Percentiles rank a stretch among this genome's conserved stretches.
These are phyloP conservation scores for Aureobasidium musti DNA, from an alignment of 2,329 filamentous ascomycete species.

Conservation along the genomic window DNA sequence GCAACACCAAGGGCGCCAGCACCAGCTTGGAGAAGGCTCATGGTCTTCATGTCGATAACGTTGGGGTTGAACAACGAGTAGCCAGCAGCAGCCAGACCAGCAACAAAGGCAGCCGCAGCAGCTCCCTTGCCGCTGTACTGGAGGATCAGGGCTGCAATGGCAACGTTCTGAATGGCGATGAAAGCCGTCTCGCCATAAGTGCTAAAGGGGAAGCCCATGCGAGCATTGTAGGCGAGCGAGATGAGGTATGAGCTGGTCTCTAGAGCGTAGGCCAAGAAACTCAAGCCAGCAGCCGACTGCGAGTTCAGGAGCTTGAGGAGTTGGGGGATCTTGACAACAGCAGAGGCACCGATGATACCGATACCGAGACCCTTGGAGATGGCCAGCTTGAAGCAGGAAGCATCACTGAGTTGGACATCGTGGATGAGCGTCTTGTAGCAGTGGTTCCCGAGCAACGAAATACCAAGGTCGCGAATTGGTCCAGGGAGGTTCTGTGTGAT, in stretches of 20 bases:
- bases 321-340: slow-evolving; percentile 95
- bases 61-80: slow-evolving; percentile 69
- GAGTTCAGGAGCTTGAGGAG: slow-evolving; percentile 87
- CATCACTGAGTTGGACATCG: slow-evolving; percentile 75
- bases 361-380: slow-evolving; percentile 92
- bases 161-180: slow-evolving; percentile 88
- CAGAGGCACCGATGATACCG: slow-evolving; percentile 85
- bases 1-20: slow-evolving; percentile 81
- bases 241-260: slow-evolving; percentile 89
- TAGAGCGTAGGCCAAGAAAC: slow-evolving; percentile 87
- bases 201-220: slow-evolving; percentile 90
- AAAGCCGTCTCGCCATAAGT: slow-evolving; percentile 94
- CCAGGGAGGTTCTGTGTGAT: slow-evolving; percentile 59
- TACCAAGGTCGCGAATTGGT: slow-evolving; percentile 71
- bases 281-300: slow-evolving; percentile 78
- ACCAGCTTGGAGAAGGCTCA: slow-evolving; percentile 78
- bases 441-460: slow-evolving; percentile 72
- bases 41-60: slow-evolving; percentile 64
- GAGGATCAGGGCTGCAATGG: slow-evolving; percentile 83
- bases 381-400: slow-evolving; percentile 81
- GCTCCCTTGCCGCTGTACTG: slow-evolving; percentile 71
- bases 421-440: slow-evolving; percentile 88
- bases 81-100: slow-evolving; percentile 67
- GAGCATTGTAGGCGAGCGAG: slow-evolving; percentile 86
- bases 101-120: slow-evolving; percentile 75